phyloP scores from a whole-genome alignment of 192 early-diverging fungal species.

The Entomortierella beljakovae region DNA sequence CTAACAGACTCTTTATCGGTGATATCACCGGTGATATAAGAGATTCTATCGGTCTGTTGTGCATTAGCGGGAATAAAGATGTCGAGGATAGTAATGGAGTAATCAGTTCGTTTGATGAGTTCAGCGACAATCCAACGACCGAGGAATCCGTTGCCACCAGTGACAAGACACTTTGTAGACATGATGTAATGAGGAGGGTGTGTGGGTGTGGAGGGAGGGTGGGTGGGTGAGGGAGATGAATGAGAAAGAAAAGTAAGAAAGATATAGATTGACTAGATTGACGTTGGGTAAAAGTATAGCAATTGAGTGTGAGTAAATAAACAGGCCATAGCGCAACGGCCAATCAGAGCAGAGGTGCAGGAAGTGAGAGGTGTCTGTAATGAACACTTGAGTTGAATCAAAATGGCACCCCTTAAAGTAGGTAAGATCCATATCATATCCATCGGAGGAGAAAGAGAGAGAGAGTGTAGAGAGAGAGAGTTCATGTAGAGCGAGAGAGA shows the following conservation, averaged over 20 bases:
- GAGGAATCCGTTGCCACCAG: constrained; percentile 92
- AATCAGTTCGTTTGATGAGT: constrained; percentile 70
- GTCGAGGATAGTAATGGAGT: constrained; percentile 86
- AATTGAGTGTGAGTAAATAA: background rate
- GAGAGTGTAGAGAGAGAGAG: too few species aligned
- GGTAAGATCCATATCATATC: too few species aligned
- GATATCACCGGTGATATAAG: constrained; percentile 62
- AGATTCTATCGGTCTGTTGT: constrained; percentile 56
- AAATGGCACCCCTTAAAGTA: too few species aligned
- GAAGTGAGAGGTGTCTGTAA: too few species aligned
- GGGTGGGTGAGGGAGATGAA: constrained; percentile 7
- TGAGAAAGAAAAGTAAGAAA: background rate
- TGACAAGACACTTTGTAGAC: constrained; percentile 71
- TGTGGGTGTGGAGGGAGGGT: background rate
- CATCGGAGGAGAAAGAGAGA: too few species aligned
- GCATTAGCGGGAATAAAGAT: constrained; percentile 63
- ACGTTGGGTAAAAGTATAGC: background rate
- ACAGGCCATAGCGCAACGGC: constrained; percentile 17
- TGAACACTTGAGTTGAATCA: too few species aligned
- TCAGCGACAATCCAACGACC: constrained; percentile 81
- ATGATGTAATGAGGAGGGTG: background rate
- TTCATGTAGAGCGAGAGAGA: too few species aligned
- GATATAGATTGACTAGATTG: background rate
- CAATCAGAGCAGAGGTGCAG: constrained; percentile 18
- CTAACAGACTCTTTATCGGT: constrained; percentile 67